These are phyloP conservation scores for Phoma sp. DNA, from an alignment of 2,329 filamentous ascomycete genomes.

Conservation along the genomic window DNA sequence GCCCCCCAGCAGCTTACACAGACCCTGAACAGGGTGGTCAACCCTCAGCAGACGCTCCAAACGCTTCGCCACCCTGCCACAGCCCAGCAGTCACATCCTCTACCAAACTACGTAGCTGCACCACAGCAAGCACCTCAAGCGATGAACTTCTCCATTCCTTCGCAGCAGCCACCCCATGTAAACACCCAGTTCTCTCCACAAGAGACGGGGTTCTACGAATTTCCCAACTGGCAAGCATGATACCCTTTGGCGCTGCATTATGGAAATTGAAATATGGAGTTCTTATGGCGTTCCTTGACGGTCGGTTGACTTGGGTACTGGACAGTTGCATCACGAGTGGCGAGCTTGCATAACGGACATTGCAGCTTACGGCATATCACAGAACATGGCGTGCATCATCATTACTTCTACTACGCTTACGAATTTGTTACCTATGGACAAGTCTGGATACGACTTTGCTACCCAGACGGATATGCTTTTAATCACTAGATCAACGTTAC, in stretches of 20 bases:
- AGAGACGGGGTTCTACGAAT: constrained; percentile 13
- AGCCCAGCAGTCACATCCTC: constrained; percentile 15
- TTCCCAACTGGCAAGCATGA: constrained; percentile 10
- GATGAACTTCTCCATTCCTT: constrained; percentile 10
- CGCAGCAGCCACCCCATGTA: constrained; percentile 12
- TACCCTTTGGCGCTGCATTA: not conserved
- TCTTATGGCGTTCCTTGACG: constrained; percentile 7
- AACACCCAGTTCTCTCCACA: constrained; percentile 15
- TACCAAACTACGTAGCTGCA: constrained; percentile 11
- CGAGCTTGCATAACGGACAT: constrained; percentile 10
- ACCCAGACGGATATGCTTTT: constrained; percentile 15
- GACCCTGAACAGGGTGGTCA: constrained; percentile 17
- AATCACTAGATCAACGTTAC: constrained; percentile 17
- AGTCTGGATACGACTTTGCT: constrained; percentile 2
- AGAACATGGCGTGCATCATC: constrained; percentile 4
- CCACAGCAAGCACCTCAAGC: constrained; percentile 13
- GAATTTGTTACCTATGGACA: constrained; percentile 2
- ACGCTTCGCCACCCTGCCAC: constrained; percentile 17
- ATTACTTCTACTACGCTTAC: constrained; percentile 1
- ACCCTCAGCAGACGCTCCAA: constrained; percentile 15
- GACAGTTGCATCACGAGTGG: constrained; percentile 11
- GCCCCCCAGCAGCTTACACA: constrained; percentile 19
- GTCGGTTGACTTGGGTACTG: not conserved
- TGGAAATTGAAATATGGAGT: constrained; percentile 8
- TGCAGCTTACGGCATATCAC: constrained; percentile 7